These are phyloP conservation scores for Oemleria cerasiformis DNA, from an alignment of 306 rosid genomes.

Conservation along the genomic window DNA sequence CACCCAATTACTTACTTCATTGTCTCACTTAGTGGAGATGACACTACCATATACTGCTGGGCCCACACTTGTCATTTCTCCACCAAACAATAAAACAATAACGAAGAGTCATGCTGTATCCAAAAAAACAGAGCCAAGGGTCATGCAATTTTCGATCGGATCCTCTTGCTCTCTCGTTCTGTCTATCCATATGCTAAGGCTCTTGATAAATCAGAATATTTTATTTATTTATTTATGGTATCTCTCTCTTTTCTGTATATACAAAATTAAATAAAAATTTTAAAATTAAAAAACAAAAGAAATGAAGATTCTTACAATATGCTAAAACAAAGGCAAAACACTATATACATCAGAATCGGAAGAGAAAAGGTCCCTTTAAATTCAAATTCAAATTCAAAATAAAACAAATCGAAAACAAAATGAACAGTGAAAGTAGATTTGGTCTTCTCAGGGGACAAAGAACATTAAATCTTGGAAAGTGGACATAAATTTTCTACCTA, in stretches of 20 bases:
- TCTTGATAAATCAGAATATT: slow-evolving; percentile 8
- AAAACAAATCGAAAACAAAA: background rate
- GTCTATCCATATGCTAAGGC: background rate
- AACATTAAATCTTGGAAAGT: background rate
- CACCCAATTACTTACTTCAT: slow-evolving; percentile 17
- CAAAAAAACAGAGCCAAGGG: too few relatives aligned
- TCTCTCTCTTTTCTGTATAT: background rate
- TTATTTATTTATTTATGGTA: background rate
- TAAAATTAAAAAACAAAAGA: background rate
- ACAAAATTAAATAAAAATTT: background rate
- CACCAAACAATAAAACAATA: slow-evolving; percentile 13
- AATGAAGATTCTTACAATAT: slow-evolving; percentile 9
- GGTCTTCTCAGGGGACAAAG: background rate
- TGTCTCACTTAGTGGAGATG: slow-evolving; percentile 21
- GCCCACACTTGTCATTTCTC: slow-evolving; percentile 31
- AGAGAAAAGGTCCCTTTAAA: too few relatives aligned
- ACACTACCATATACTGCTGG: slow-evolving; percentile 17
- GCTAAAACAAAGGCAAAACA: slow-evolving; percentile 15
- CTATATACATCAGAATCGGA: background rate
- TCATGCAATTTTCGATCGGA: slow-evolving; percentile 3
- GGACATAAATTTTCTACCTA: slow-evolving; percentile 14
- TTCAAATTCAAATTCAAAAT: background rate
- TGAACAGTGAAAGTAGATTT: background rate
- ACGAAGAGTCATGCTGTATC: too few relatives aligned
- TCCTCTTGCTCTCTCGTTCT: background rate